phyloP scores from a whole-genome alignment of 495 filamentous ascomycete genomes.

The Amniculicola lignicola region DNA sequence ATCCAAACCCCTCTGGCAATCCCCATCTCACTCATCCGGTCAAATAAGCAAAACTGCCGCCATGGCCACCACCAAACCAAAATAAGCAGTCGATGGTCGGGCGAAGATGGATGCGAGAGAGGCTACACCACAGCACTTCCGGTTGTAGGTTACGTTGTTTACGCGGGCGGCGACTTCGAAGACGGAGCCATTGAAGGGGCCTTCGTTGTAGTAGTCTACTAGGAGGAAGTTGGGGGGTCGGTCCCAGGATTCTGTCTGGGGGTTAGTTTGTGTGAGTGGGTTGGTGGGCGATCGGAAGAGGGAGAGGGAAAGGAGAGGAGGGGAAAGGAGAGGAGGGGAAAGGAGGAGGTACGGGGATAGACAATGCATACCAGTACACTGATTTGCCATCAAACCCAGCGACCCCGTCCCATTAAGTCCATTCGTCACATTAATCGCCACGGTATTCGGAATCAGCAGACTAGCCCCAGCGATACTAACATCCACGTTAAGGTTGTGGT shows the following conservation, averaged over 20 bases:
- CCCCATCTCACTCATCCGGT: no score
- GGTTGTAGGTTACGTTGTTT: slow-evolving; percentile 80
- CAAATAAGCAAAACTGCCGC: background rate
- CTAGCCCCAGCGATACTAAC: slow-evolving; percentile 56
- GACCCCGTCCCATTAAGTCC: slow-evolving; percentile 62
- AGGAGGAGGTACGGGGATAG: slow-evolving; percentile 46
- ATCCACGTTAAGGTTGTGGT: slow-evolving; percentile 85
- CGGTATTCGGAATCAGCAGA: slow-evolving; percentile 73
- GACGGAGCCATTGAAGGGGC: slow-evolving; percentile 71
- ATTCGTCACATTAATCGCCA: slow-evolving; percentile 67
- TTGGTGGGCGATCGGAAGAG: background rate
- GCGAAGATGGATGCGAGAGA: slow-evolving; percentile 3
- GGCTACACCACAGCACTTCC: slow-evolving; percentile 65
- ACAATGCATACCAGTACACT: no score
- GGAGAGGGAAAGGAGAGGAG: background rate
- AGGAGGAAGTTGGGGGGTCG: slow-evolving; percentile 81
- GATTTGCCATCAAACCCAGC: slow-evolving; percentile 63
- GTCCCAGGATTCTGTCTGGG: no score
- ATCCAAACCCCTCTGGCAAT: no score
- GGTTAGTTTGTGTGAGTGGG: slow-evolving; percentile 27
- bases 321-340: background rate
- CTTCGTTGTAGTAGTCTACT: slow-evolving; percentile 83
- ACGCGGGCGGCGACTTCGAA: slow-evolving; percentile 83
- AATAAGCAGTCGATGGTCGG: background rate
- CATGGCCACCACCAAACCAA: slow-evolving; percentile 3